Conservation (phyloP, 495 filamentous ascomycete genomes). For the Hyaloscypha bicolor region DNA sequence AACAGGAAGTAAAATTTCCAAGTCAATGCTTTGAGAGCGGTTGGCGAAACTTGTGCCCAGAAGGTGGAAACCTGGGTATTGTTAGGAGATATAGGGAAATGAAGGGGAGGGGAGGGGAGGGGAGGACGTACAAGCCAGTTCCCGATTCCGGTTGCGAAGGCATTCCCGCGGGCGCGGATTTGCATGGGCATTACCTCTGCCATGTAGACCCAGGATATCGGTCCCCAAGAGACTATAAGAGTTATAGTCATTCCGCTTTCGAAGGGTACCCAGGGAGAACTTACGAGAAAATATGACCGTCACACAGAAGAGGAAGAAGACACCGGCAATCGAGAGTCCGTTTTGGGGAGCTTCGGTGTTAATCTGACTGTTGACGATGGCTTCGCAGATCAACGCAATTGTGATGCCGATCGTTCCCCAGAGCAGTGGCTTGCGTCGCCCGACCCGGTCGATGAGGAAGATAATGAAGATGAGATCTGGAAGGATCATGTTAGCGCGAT, state of each 20-base stretch:
- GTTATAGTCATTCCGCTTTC: too few relatives aligned
- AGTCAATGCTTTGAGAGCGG: constrained; percentile 48
- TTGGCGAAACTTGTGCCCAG: constrained; percentile 54
- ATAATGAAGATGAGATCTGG: constrained; percentile 68
- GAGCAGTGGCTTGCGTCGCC: constrained; percentile 71
- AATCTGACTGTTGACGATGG: constrained; percentile 58
- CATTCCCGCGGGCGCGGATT: constrained; percentile 75
- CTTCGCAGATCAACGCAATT: constrained; percentile 72
- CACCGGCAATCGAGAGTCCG: constrained; percentile 69
- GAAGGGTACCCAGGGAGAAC: background rate
- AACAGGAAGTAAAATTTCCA: constrained; percentile 60
- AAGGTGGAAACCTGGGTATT: constrained; percentile 37
- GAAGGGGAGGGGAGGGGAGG: background rate
- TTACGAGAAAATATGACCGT: constrained; percentile 67
- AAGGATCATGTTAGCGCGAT: constrained; percentile 56
- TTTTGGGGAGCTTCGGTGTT: constrained; percentile 35
- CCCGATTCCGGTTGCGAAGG: constrained; percentile 45
- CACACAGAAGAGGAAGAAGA: constrained; percentile 72
- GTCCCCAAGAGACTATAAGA: constrained; percentile 57
- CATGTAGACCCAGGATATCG: constrained; percentile 67
- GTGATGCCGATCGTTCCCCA: constrained; percentile 69
- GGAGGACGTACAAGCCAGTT: constrained; percentile 25
- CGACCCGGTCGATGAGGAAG: constrained; percentile 78
- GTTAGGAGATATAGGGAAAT: background rate
- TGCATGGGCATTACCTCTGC: constrained; percentile 75